phyloP scores from a whole-genome alignment of 768 basidiomycete species.

The Hericium erinaceus region DNA sequence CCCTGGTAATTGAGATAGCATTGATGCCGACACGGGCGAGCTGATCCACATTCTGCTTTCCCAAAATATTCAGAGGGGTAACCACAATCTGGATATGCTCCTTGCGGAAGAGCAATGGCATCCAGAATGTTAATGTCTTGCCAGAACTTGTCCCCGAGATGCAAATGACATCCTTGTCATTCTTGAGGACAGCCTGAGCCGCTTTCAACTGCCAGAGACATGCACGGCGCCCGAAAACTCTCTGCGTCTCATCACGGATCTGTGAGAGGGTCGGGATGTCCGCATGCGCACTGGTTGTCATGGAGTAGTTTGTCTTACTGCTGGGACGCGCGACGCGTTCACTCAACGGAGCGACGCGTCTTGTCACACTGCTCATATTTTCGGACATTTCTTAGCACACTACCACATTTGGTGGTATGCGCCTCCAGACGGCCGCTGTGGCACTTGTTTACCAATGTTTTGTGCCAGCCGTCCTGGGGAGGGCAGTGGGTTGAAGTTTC shows the following conservation, averaged over 20 bases:
- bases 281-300: too few relatives aligned
- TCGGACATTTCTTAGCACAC: too few relatives aligned
- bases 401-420: too few relatives aligned
- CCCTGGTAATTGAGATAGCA: background rate
- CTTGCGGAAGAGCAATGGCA: background rate
- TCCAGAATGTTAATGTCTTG: background rate
- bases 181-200: background rate
- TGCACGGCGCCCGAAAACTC: background rate
- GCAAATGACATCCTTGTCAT: background rate
- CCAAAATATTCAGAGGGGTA: background rate
- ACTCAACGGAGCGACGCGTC: too few relatives aligned
- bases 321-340: too few relatives aligned
- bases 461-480: too few relatives aligned
- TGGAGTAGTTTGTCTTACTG: too few relatives aligned
- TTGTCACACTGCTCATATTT: too few relatives aligned
- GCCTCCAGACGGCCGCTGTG: too few relatives aligned
- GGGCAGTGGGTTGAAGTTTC: too few relatives aligned
- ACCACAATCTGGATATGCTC: background rate
- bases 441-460: too few relatives aligned
- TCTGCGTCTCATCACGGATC: background rate
- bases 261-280: background rate
- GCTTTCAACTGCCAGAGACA: background rate
- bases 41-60: conserved; percentile 2
- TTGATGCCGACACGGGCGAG: background rate
- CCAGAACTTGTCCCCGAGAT: background rate